Evolutionary conservation across 1,284 basidiomycete genomes (phyloP).

Genomic region (Cutaneotrichosporon sp.): DNA sequence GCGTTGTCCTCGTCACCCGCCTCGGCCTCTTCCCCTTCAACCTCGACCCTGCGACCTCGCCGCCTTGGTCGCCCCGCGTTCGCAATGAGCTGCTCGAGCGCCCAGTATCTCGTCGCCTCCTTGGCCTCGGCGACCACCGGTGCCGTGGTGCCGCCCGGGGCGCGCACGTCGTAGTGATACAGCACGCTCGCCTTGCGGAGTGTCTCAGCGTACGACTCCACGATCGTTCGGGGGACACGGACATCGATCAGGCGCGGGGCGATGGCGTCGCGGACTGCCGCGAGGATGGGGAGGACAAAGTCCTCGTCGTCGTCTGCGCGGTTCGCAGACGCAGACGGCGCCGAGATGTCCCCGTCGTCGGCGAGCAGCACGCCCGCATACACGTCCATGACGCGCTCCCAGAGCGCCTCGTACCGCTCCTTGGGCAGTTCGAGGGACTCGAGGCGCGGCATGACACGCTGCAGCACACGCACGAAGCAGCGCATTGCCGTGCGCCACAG

Average conservation of each 20-base stretch:
- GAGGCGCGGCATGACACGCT: constrained; percentile 24
- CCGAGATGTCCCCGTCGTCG: constrained; percentile 63
- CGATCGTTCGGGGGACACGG: constrained; percentile 71
- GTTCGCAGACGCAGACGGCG: constrained; percentile 28
- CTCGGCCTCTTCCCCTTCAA: no score
- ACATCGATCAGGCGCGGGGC: constrained; percentile 70
- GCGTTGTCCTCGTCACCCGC: constrained; percentile 1
- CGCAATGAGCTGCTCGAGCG: constrained; percentile 78
- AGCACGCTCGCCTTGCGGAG: constrained; percentile 75
- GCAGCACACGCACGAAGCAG: constrained; percentile 30
- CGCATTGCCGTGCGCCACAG: constrained; percentile 74
- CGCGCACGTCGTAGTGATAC: constrained; percentile 54
- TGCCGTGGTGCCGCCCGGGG: constrained; percentile 35
- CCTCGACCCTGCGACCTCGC: background rate
- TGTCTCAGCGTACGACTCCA: constrained; percentile 68
- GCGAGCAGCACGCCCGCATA: constrained; percentile 79
- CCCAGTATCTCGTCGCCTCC: constrained; percentile 91
- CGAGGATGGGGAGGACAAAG: constrained; percentile 81
- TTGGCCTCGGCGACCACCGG: constrained; percentile 60
- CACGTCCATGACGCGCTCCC: constrained; percentile 81
- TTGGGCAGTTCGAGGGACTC: constrained; percentile 57
- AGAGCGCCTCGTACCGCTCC: constrained; percentile 72
- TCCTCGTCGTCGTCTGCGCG: constrained; percentile 81
- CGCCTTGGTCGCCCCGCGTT: background rate
- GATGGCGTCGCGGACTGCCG: constrained; percentile 74